Evolutionary conservation across 163 green algal species (phyloP).

Genomic region (Prototheca stagnorum): DNA sequence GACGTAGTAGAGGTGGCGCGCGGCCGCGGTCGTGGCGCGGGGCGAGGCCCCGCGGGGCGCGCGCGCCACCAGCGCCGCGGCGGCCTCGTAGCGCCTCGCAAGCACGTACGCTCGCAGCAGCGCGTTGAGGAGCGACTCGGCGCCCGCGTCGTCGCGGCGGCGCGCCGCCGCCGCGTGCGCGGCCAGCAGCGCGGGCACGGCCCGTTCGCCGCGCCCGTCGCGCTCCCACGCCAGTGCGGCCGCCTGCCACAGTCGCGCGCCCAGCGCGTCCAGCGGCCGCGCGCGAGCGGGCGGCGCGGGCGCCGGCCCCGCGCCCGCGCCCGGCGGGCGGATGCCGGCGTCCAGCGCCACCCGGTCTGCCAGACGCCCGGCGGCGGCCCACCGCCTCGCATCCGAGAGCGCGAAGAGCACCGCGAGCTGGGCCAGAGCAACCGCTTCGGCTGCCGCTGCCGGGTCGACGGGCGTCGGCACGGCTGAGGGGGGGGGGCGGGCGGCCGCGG

Average conservation of each 20-base stretch:
- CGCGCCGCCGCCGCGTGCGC: conserved; percentile 75
- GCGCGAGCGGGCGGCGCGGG: no score
- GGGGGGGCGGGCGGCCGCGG: neutral
- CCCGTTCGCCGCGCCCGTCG: conserved; percentile 8
- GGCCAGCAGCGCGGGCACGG: conserved; percentile 57
- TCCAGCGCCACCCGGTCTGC: no score
- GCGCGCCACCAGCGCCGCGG: conserved; percentile 88
- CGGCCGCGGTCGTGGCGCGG: conserved; percentile 65
- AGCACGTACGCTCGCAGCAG: conserved; percentile 92
- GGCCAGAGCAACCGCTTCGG: conserved; percentile 69
- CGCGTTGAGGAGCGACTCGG: conserved; percentile 91
- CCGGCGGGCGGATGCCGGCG: no score
- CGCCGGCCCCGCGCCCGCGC: no score
- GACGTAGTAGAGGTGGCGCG: conserved; percentile 88
- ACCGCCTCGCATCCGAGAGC: conserved; percentile 48
- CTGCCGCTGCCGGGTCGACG: conserved; percentile 14
- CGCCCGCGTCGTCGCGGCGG: conserved; percentile 78
- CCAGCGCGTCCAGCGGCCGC: conserved; percentile 67
- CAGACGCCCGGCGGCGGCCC: conserved; percentile 5
- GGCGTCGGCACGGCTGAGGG: neutral
- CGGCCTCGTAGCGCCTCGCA: conserved; percentile 90
- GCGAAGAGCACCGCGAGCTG: conserved; percentile 66
- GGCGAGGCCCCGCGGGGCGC: conserved; percentile 52
- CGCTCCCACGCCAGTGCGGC: conserved; percentile 63
- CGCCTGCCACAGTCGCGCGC: conserved; percentile 78